phyloP scores from a whole-genome alignment of 2,329 filamentous ascomycete genomes.

The Moelleriella libera region DNA sequence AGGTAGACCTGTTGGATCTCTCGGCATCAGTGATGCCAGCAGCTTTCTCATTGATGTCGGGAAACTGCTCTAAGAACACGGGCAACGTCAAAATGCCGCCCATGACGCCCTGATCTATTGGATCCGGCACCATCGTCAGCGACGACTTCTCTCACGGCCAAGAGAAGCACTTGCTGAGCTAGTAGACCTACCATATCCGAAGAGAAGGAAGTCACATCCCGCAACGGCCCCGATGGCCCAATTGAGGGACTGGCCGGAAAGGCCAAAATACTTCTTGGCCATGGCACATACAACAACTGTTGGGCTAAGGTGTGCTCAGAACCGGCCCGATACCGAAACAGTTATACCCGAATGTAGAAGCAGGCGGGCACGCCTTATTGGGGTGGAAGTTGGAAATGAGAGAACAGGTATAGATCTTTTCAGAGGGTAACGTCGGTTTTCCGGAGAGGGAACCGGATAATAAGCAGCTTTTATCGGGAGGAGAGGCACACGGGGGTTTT shows the following conservation, averaged over 20 bases:
- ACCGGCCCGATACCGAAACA: too few species aligned
- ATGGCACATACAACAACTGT: constrained; percentile 6
- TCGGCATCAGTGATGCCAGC: constrained; percentile 19
- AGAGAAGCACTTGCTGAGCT: too few species aligned
- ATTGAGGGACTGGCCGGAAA: constrained; percentile 51
- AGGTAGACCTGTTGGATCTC: constrained; percentile 29
- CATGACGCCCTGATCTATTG: constrained; percentile 60
- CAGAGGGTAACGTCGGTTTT: too few species aligned
- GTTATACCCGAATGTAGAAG: too few species aligned
- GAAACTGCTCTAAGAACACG: constrained; percentile 43
- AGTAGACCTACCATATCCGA: constrained; percentile 33
- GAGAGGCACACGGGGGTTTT: too few species aligned
- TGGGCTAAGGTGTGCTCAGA: too few species aligned
- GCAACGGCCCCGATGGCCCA: constrained; percentile 57
- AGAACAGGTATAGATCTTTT: too few species aligned
- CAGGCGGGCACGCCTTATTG: too few species aligned
- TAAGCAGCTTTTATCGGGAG: too few species aligned
- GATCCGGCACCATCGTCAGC: not conserved
- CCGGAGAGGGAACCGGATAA: too few species aligned
- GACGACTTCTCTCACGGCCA: not conserved
- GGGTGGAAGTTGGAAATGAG: too few species aligned
- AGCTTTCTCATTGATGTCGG: constrained; percentile 31
- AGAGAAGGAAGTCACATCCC: constrained; percentile 56
- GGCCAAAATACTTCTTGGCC: constrained; percentile 42
- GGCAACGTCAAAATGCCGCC: constrained; percentile 58